Percentiles rank a stretch among this genome's conserved stretches.
Evolutionary conservation across 495 filamentous ascomycete species (phyloP).

Genomic region (Rostrohypoxylon terebratum): DNA sequence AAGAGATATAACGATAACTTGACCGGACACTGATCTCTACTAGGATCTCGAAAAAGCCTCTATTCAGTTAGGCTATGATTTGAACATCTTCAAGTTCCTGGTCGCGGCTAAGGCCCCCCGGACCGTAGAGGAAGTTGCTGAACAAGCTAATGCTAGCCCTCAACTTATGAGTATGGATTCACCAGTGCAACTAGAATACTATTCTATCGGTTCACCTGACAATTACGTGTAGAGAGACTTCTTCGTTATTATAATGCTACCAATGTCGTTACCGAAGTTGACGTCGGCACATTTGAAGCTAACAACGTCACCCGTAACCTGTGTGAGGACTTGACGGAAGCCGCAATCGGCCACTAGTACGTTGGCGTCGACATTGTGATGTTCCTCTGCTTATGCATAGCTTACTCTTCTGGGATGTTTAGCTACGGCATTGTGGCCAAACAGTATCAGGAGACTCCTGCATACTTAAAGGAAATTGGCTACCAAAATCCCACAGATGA

Average conservation of each 20-base stretch:
- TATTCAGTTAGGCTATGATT: neutral
- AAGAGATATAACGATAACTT: neutral
- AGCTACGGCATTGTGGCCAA: neutral
- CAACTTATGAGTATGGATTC: neutral
- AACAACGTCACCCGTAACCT: neutral
- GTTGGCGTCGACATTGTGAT: too few species aligned
- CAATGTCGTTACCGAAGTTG: neutral
- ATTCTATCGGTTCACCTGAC: neutral
- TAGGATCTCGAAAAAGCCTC: slow-evolving; percentile 1
- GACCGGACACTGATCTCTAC: too few species aligned
- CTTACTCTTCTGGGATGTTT: too few species aligned
- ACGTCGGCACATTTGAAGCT: neutral
- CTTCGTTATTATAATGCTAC: neutral
- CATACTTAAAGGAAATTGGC: neutral
- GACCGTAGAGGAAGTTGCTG: neutral
- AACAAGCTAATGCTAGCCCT: neutral
- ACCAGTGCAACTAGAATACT: neutral
- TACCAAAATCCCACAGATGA: slow-evolving; percentile 1
- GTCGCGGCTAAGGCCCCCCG: neutral
- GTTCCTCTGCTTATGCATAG: too few species aligned
- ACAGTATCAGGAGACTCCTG: neutral
- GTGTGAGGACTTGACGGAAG: neutral
- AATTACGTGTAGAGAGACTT: neutral
- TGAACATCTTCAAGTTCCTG: neutral
- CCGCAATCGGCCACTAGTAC: neutral